Conservation (phyloP, 2,329 filamentous ascomycete species). For the Graphilbum sp. region DNA sequence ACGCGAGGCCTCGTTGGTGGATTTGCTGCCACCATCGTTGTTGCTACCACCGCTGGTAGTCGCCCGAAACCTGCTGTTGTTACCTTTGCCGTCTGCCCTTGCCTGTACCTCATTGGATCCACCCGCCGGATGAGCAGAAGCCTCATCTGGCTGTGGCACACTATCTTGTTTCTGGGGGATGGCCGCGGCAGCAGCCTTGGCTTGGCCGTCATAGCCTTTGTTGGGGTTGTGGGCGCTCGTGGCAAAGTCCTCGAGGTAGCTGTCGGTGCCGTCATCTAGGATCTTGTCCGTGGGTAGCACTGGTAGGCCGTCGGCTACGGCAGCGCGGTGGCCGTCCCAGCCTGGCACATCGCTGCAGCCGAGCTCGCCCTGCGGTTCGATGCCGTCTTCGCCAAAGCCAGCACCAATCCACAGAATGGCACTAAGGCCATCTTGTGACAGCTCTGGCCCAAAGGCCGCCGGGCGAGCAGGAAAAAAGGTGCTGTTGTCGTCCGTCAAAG, state of each 20-base stretch:
- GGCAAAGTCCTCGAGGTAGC: conserved; percentile 52
- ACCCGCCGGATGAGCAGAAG: too few relatives aligned
- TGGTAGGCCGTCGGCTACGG: conserved; percentile 8
- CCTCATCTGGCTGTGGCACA: too few relatives aligned
- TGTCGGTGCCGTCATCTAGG: conserved; percentile 64
- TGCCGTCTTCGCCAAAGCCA: conserved; percentile 68
- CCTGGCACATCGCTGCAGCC: conserved; percentile 91
- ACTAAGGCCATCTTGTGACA: conserved; percentile 63
- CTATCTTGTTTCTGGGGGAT: too few relatives aligned
- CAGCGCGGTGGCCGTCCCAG: conserved; percentile 48
- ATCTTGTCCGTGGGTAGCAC: conserved; percentile 25
- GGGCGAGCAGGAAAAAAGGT: conserved; percentile 91
- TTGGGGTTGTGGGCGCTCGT: conserved; percentile 2
- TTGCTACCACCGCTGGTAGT: background rate
- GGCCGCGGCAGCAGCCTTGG: background rate
- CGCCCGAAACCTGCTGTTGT: background rate
- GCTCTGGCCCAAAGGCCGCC: conserved; percentile 73
- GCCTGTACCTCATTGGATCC: too few relatives aligned
- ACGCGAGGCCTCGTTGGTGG: conserved; percentile 1
- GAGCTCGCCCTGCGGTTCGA: conserved; percentile 63
- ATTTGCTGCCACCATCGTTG: background rate
- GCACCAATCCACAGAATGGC: conserved; percentile 88
- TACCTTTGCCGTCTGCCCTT: too few relatives aligned
- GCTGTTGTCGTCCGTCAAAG: conserved; percentile 92
- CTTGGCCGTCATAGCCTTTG: conserved; percentile 5